phyloP scores from a whole-genome alignment of 1,139 yeast genomes.

The Magnusiomyces ingens region DNA sequence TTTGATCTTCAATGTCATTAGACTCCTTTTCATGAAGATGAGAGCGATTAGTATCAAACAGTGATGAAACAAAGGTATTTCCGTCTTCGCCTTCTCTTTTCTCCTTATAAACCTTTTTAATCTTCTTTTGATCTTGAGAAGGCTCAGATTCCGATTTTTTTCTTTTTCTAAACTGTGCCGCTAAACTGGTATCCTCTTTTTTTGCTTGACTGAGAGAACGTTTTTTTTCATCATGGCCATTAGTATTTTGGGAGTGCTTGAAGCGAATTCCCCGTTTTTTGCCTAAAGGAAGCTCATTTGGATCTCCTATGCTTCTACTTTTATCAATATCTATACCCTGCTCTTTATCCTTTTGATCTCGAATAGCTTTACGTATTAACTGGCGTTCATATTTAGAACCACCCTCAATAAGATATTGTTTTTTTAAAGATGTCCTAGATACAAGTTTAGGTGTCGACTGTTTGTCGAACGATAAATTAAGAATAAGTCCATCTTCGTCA shows the following conservation, averaged over 20 bases:
- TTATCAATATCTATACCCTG: conserved; percentile 11
- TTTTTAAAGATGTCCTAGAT: conserved; percentile 5
- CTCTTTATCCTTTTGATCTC: conserved; percentile 11
- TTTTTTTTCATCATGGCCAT: no score
- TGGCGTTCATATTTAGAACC: conserved; percentile 17
- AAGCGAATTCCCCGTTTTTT: neutral
- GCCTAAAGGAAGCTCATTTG: conserved; percentile 5
- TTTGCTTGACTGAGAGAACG: neutral
- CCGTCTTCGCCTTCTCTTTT: conserved; percentile 20
- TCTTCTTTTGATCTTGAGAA: conserved; percentile 11
- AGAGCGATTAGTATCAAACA: conserved; percentile 65
- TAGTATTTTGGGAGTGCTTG: no score
- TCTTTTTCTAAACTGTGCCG: conserved; percentile 13
- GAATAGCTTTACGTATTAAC: conserved; percentile 14
- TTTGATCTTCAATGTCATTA: conserved; percentile 27
- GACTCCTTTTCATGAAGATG: conserved; percentile 23
- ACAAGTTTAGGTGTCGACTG: conserved; percentile 8
- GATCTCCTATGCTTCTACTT: conserved; percentile 4
- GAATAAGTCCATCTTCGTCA: conserved; percentile 15
- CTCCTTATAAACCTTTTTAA: conserved; percentile 16
- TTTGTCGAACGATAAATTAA: conserved; percentile 15
- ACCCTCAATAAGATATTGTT: conserved; percentile 13
- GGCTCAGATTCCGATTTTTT: conserved; percentile 8
- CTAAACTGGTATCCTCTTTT: conserved; percentile 9
- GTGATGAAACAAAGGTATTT: conserved; percentile 69